Evolutionary conservation across 2,329 filamentous ascomycete species (phyloP), one percentile per base, ranked within the genome.

Genomic region (Stachybotrys chartarum): DNA sequence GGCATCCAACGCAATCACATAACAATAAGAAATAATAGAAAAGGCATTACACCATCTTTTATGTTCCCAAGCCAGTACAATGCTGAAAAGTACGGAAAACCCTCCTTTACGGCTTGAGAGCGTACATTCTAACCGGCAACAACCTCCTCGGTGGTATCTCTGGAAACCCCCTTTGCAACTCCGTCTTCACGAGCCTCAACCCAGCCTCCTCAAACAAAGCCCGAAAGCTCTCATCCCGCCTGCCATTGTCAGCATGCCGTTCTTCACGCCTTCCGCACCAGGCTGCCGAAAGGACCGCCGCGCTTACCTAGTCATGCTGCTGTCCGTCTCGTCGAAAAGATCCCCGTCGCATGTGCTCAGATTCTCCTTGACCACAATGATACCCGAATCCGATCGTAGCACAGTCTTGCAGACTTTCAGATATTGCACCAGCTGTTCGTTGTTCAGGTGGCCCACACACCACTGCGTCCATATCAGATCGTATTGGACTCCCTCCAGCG

Each of bases 391-490:
- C 1, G 66, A 64, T 1, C 56, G 56, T 3, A 76, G 52, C 0
- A 58, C 75, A 0, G 69, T 62, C 51, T 78, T 79, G 67, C 89
- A 89, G 30, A 82, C 77, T 55, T 73, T 62, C 16, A 97, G 71
- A 64, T 86, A 96, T 2, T 73, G 74, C 1, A 88, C 75, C 5
- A 97, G 68, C 68, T 95, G 84, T 7, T 71, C 72, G 66, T 96
- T 91, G 0, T 82, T 91, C 54, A 96, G 74, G 69, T 97, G 87
- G 30, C 90, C 88, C 7, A 93, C 71, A 70, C 91, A 97, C 91
- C 92, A 96, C 70, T 97, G 92, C 53, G 83, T 87, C 90, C 90
- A 96, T 58, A 97, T 84, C 50, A 96, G 70, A 67, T 92, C 87
- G 70, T 97, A 97, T 51, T 72, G 68, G 8, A 70, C 63, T 10